phyloP scores from a whole-genome alignment of 2,329 filamentous ascomycete species.

The Mollisiaceae sp. region DNA sequence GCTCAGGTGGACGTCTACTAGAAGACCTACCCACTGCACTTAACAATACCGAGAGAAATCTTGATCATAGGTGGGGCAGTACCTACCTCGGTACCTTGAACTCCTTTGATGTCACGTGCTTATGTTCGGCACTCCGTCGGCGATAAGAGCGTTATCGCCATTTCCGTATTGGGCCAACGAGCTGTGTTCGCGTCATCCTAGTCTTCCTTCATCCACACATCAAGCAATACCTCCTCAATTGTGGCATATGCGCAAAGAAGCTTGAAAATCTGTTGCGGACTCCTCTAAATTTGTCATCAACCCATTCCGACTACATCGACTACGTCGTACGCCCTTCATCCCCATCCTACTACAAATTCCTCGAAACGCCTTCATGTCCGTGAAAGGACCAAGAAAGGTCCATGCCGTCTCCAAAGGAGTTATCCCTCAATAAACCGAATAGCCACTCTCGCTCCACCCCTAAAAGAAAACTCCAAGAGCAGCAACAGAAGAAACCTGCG shows the following conservation, averaged over 20 bases:
- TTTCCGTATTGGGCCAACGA: neutral
- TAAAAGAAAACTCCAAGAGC: conserved; percentile 38
- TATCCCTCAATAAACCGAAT: conserved; percentile 31
- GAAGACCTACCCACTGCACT: no score
- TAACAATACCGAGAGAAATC: no score
- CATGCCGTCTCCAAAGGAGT: conserved; percentile 40
- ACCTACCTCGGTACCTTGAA: neutral
- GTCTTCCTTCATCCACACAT: neutral
- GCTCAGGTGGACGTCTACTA: no score
- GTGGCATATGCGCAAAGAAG: neutral
- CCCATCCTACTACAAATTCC: neutral
- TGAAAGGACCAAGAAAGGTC: conserved; percentile 35
- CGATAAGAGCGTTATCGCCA: neutral
- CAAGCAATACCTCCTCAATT: neutral
- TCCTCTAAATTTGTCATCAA: conserved; percentile 7
- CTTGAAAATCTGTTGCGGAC: neutral
- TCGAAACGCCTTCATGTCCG: conserved; percentile 33
- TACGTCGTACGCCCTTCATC: neutral
- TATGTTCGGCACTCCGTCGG: neutral
- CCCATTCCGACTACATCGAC: conserved; percentile 2
- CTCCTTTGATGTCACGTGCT: neutral
- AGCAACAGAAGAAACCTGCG: conserved; percentile 10
- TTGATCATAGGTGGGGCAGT: no score
- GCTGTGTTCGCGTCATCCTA: neutral
- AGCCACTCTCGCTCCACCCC: conserved; percentile 21